These are phyloP conservation scores for Neonectria sp. DNA, from an alignment of 2,329 filamentous ascomycete species.

Conservation along the genomic window DNA sequence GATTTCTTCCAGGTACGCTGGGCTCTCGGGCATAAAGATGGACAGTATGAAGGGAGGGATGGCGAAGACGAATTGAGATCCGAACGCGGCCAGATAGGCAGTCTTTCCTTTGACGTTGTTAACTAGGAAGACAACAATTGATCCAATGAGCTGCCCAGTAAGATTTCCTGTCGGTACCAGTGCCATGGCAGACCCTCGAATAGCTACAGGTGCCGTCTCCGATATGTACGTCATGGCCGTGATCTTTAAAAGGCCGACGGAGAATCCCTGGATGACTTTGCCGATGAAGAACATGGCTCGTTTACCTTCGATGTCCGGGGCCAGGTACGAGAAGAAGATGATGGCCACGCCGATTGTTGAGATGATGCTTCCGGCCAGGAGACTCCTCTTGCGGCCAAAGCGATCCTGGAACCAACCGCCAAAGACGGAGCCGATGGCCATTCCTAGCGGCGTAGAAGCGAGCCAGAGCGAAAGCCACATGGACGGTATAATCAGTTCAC, in stretches of 20 bases:
- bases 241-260: constrained; percentile 46
- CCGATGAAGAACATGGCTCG: constrained; percentile 47
- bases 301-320: constrained; percentile 23
- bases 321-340: constrained; percentile 49
- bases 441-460: constrained; percentile 40
- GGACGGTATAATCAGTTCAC: constrained; percentile 43
- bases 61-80: constrained; percentile 44
- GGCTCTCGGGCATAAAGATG: constrained; percentile 47
- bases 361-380: constrained; percentile 44
- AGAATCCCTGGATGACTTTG: constrained; percentile 45
- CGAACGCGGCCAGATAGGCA: constrained; percentile 46
- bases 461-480: constrained; percentile 50
- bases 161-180: constrained; percentile 48
- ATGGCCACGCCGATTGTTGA: constrained; percentile 42
- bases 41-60: constrained; percentile 42
- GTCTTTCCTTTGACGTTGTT: constrained; percentile 36
- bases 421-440: constrained; percentile 43
- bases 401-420: constrained; percentile 49
- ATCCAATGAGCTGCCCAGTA: constrained; percentile 46
- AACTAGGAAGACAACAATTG: constrained; percentile 42
- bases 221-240: constrained; percentile 57
- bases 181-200: constrained; percentile 48
- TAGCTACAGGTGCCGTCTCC: constrained; percentile 46
- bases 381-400: constrained; percentile 44
- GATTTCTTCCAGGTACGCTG: constrained; percentile 41